phyloP scores from a whole-genome alignment of 306 rosid genomes.

The Quercus engelmannii region DNA sequence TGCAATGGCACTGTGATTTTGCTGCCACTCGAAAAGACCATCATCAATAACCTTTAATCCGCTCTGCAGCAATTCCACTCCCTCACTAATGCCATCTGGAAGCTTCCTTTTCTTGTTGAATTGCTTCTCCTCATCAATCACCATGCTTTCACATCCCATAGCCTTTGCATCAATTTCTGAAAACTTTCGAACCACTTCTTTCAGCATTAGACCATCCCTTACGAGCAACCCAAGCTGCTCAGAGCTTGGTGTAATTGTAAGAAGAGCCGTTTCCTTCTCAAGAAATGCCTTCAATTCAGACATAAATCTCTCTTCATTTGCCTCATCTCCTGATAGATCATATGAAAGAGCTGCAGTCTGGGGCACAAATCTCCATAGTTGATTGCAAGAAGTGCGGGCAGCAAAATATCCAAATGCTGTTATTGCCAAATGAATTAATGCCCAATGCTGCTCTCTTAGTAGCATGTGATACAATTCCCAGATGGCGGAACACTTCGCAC shows the following conservation, averaged over 20 bases:
- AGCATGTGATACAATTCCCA: constrained; percentile 72
- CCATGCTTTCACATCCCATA: constrained; percentile 41
- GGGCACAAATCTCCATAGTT: constrained; percentile 86
- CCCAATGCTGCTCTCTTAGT: constrained; percentile 83
- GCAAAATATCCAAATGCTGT: constrained; percentile 78
- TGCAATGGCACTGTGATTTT: constrained; percentile 43
- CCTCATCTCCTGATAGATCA: constrained; percentile 55
- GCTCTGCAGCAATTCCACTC: constrained; percentile 66
- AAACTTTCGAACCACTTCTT: constrained; percentile 47
- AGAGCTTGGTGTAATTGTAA: constrained; percentile 39
- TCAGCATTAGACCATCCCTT: constrained; percentile 66
- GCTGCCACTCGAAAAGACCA: constrained; percentile 69
- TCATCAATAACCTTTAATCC: constrained; percentile 70
- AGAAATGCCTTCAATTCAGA: constrained; percentile 56
- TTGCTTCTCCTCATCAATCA: constrained; percentile 35
- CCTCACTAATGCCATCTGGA: constrained; percentile 63
- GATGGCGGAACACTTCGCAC: constrained; percentile 50
- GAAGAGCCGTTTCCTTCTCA: constrained; percentile 68
- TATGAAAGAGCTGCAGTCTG: constrained; percentile 77
- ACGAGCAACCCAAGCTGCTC: constrained; percentile 64
- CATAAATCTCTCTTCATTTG: constrained; percentile 58
- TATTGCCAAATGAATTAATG: constrained; percentile 65
- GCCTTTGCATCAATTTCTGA: constrained; percentile 31
- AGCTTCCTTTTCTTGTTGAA: constrained; percentile 70
- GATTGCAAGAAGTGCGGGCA: constrained; percentile 47